phyloP scores from a whole-genome alignment of 768 basidiomycete species.

The Russula ochroleuca region DNA sequence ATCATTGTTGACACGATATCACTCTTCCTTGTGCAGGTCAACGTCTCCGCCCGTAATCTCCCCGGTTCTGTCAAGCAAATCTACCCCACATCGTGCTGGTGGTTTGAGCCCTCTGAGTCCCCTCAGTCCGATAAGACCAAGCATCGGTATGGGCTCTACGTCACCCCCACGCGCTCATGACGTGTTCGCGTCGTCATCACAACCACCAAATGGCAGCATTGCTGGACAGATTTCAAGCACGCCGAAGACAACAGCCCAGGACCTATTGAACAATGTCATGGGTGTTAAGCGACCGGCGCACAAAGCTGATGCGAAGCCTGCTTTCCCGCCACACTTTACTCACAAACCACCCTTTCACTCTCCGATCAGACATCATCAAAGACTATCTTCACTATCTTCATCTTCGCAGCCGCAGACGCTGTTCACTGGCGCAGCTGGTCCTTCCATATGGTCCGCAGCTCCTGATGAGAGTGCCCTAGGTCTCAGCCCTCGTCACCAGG shows the following conservation, averaged over 20 bases:
- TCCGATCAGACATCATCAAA: constrained; percentile 23
- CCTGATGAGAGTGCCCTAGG: constrained; percentile 40
- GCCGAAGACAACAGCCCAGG: constrained; percentile 56
- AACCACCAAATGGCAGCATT: constrained; percentile 19
- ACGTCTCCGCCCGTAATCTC: constrained; percentile 15
- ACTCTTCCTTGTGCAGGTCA: neutral
- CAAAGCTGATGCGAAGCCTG: constrained; percentile 23
- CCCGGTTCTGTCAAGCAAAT: constrained; percentile 16
- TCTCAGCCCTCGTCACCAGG: constrained; percentile 23
- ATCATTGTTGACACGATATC: neutral
- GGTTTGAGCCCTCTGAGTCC: constrained; percentile 22
- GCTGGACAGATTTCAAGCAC: constrained; percentile 22
- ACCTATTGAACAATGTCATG: constrained; percentile 57
- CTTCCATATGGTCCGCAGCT: constrained; percentile 66
- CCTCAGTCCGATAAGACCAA: constrained; percentile 15
- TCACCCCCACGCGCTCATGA: constrained; percentile 33
- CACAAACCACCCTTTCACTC: constrained; percentile 19
- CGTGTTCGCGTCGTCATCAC: constrained; percentile 27
- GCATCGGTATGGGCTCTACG: constrained; percentile 26
- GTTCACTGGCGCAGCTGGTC: constrained; percentile 43
- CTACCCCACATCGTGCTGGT: constrained; percentile 14
- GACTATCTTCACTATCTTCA: constrained; percentile 30
- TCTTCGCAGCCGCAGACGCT: constrained; percentile 44
- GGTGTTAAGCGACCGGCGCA: constrained; percentile 33
- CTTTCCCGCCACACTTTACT: constrained; percentile 16